These are phyloP conservation scores for Platismatia glauca DNA, from an alignment of 495 filamentous ascomycete species.

Conservation along the genomic window DNA sequence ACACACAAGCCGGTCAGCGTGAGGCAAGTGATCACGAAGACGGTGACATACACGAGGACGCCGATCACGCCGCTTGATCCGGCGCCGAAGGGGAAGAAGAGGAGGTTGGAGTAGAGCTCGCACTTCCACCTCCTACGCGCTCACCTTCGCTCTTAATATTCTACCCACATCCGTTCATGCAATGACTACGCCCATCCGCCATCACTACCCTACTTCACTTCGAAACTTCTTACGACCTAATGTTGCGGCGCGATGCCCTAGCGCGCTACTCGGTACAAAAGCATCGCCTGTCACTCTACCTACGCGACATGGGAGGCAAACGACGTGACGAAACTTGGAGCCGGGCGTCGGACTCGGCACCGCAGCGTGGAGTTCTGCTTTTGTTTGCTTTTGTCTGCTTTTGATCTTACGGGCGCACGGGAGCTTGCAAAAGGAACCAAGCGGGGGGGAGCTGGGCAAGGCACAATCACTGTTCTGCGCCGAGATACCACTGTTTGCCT, in stretches of 20 bases:
- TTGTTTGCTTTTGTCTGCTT: background rate
- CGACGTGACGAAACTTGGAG: slow-evolving; percentile 17
- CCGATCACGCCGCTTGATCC: slow-evolving; percentile 25
- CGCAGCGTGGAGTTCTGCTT: background rate
- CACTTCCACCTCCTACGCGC: background rate
- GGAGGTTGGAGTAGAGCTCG: slow-evolving; percentile 21
- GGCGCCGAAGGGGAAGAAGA: slow-evolving; percentile 25
- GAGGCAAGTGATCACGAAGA: slow-evolving; percentile 41
- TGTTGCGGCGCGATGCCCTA: slow-evolving; percentile 2
- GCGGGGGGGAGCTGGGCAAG: slow-evolving; percentile 1
- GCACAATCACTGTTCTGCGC: slow-evolving; percentile 11
- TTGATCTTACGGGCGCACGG: background rate
- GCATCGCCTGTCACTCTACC: background rate
- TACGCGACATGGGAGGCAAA: slow-evolving; percentile 17
- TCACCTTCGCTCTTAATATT: slow-evolving; percentile 17
- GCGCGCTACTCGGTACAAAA: background rate
- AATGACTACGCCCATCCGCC: background rate
- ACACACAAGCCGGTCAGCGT: slow-evolving; percentile 35
- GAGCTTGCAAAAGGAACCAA: background rate
- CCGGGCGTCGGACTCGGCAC: background rate
- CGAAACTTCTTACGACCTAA: slow-evolving; percentile 12
- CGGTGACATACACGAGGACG: slow-evolving; percentile 32
- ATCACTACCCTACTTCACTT: background rate
- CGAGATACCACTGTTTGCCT: slow-evolving; percentile 15
- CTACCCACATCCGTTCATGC: background rate